Conservation (phyloP, 768 basidiomycete genomes). For the Tulasnella sp. region DNA sequence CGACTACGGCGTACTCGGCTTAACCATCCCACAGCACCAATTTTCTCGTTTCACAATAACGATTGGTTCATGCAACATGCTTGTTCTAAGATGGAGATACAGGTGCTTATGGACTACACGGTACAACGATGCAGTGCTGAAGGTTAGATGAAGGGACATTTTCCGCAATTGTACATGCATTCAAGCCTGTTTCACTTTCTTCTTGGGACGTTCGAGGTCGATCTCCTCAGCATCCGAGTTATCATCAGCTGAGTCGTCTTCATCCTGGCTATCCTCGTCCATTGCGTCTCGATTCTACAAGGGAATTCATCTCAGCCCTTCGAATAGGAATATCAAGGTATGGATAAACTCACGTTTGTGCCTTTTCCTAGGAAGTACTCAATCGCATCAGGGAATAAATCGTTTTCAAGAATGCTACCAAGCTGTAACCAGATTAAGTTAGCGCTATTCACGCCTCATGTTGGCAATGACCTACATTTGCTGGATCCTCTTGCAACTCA, state of each 20-base stretch:
- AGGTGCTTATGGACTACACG: constrained; percentile 2
- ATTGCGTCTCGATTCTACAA: constrained; percentile 45
- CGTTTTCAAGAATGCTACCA: constrained; percentile 56
- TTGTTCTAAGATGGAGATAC: too few relatives aligned
- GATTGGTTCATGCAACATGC: too few relatives aligned
- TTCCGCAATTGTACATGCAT: background rate
- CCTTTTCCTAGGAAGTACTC: constrained; percentile 58
- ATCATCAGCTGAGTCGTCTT: constrained; percentile 55
- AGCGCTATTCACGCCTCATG: background rate
- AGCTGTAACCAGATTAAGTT: constrained; percentile 35
- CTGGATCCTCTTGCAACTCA: constrained; percentile 44
- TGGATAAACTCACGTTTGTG: constrained; percentile 11
- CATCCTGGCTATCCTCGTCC: constrained; percentile 51
- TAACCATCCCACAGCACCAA: too few relatives aligned
- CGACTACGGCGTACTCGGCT: too few relatives aligned
- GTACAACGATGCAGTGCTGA: too few relatives aligned
- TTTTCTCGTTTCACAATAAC: too few relatives aligned
- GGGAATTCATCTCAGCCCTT: constrained; percentile 18
- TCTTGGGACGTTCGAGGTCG: constrained; percentile 70
- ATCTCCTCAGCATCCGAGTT: constrained; percentile 60
- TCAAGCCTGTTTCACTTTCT: constrained; percentile 20
- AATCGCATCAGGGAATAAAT: constrained; percentile 68
- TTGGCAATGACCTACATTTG: constrained; percentile 35
- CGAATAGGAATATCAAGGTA: background rate
- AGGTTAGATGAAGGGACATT: too few relatives aligned